These are phyloP conservation scores for Delitschia confertaspora DNA, from an alignment of 495 filamentous ascomycete species.

Conservation along the genomic window DNA sequence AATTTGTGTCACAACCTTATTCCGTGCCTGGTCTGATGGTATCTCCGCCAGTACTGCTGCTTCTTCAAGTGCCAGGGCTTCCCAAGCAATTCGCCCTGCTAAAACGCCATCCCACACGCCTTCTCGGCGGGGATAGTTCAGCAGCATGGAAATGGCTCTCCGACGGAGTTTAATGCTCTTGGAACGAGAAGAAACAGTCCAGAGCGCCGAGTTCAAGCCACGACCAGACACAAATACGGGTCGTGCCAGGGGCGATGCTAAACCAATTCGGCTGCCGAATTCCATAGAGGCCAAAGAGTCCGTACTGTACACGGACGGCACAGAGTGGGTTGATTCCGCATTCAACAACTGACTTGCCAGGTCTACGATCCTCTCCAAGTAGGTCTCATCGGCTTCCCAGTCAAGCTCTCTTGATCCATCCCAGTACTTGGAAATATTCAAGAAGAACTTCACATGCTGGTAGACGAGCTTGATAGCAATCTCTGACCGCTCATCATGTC, in stretches of 20 bases:
- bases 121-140: constrained; percentile 19
- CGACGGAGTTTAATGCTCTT: constrained; percentile 5
- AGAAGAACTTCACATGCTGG: constrained; percentile 1
- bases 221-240: constrained; percentile 17
- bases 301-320: background rate
- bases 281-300: background rate
- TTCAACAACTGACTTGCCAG: constrained; percentile 10
- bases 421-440: constrained; percentile 1
- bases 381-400: constrained; percentile 8
- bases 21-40: background rate
- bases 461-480: constrained; percentile 12
- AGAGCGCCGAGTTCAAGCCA: constrained; percentile 13
- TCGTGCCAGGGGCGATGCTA: background rate
- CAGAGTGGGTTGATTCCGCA: constrained; percentile 4
- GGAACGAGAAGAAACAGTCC: constrained; percentile 2
- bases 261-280: background rate
- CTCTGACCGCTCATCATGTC: background rate
- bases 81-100: constrained; percentile 18
- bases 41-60: constrained; percentile 1
- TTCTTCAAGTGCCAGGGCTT: constrained; percentile 18
- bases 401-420: background rate
- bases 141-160: constrained; percentile 10
- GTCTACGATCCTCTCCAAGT: constrained; percentile 11
- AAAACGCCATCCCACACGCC: constrained; percentile 25
- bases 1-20: background rate